These are phyloP conservation scores for Yamadazyma mexicana DNA, from an alignment of 1,139 yeast species.

Conservation along the genomic window DNA sequence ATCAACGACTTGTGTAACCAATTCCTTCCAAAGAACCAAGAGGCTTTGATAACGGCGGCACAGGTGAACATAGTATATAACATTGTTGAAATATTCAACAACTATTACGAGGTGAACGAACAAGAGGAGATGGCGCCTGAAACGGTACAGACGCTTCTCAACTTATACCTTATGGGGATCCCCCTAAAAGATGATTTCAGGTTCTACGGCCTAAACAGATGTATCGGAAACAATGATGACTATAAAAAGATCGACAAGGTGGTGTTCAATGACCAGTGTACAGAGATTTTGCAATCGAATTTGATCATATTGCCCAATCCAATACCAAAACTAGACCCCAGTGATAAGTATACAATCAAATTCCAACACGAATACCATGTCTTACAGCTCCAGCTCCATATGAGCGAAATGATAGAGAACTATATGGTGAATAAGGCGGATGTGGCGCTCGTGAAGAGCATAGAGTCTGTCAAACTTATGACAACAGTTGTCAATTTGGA, in stretches of 20 bases:
- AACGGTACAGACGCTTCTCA: constrained; percentile 38
- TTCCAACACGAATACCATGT: constrained; percentile 46
- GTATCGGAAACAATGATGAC: constrained; percentile 52
- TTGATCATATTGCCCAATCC: constrained; percentile 9
- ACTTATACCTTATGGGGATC: constrained; percentile 39
- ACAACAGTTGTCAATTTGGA: constrained; percentile 51
- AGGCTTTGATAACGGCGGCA: constrained; percentile 34
- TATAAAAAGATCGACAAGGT: constrained; percentile 31
- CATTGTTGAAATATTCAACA: constrained; percentile 39
- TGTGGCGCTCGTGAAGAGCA: constrained; percentile 31
- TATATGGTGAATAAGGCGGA: constrained; percentile 34
- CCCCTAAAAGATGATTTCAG: constrained; percentile 41
- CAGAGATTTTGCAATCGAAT: neutral
- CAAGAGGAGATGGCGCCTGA: constrained; percentile 3
- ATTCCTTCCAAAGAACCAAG: constrained; percentile 41
- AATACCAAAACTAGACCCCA: constrained; percentile 3
- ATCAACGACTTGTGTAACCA: constrained; percentile 24
- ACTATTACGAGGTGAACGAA: constrained; percentile 9
- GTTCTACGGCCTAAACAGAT: constrained; percentile 54
- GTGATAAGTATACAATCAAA: constrained; percentile 17
- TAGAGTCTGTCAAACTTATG: constrained; percentile 43
- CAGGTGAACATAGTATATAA: constrained; percentile 41
- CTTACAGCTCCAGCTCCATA: constrained; percentile 37
- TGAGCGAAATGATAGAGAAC: constrained; percentile 47
- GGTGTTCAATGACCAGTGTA: constrained; percentile 25